Percentiles rank a stretch among this genome's conserved stretches.
phyloP scores from a whole-genome alignment of 352 stramenopile species.

The Aphanomyces invadans region DNA sequence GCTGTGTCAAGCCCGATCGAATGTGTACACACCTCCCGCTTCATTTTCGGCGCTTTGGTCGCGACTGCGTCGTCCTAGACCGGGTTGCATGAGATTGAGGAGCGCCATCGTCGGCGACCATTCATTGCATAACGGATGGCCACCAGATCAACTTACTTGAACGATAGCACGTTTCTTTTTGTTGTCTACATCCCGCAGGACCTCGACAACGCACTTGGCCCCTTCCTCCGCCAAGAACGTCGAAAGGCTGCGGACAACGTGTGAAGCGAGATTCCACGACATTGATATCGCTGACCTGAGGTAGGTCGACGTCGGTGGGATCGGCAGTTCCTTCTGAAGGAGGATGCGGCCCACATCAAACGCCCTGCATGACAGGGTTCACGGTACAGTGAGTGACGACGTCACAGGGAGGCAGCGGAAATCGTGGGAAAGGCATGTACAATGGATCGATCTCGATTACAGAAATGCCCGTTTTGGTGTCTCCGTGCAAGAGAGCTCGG shows the following conservation, averaged over 20 bases:
- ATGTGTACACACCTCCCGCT: conserved; percentile 32
- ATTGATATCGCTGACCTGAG: conserved; percentile 29
- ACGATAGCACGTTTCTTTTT: conserved; percentile 40
- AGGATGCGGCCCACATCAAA: conserved; percentile 80
- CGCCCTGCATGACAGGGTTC: too few species aligned
- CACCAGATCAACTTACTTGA: too few species aligned
- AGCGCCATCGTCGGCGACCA: background rate
- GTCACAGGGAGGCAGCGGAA: too few species aligned
- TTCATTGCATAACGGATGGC: too few species aligned
- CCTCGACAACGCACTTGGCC: conserved; percentile 60
- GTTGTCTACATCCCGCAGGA: conserved; percentile 39
- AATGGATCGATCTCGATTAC: conserved; percentile 81
- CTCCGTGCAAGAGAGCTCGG: conserved; percentile 74
- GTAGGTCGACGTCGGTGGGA: conserved; percentile 48
- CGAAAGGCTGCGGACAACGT: too few species aligned
- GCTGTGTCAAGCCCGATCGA: too few species aligned
- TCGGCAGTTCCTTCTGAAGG: conserved; percentile 38
- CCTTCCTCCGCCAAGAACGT: conserved; percentile 43
- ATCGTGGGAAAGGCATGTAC: too few species aligned
- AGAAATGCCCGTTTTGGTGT: conserved; percentile 64
- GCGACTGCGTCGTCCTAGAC: conserved; percentile 36
- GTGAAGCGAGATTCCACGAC: background rate
- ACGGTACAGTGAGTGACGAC: too few species aligned
- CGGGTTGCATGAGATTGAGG: background rate
- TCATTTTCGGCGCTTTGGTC: conserved; percentile 64